These are phyloP conservation scores for Pleurostoma richardsiae DNA, from an alignment of 2,329 filamentous ascomycete species.

Conservation along the genomic window DNA sequence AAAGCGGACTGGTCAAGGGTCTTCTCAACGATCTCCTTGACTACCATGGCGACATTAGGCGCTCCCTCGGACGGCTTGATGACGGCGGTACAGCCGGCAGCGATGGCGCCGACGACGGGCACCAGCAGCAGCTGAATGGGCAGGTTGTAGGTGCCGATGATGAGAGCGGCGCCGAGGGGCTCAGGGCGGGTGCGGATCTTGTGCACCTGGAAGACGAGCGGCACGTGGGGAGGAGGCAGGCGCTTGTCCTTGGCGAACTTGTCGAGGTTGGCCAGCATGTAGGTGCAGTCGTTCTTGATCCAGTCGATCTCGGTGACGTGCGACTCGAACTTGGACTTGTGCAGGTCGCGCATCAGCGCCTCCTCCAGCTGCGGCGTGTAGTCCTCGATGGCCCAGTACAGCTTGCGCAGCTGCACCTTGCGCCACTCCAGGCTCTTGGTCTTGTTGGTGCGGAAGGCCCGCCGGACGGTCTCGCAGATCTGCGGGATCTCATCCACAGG, in stretches of 20 bases:
- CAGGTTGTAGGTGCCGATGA: conserved; percentile 94
- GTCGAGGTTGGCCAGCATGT: conserved; percentile 70
- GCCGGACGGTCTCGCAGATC: conserved; percentile 55
- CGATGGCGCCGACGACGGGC: conserved; percentile 83
- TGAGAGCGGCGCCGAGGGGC: conserved; percentile 74
- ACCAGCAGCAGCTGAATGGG: conserved; percentile 76
- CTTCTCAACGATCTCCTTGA: conserved; percentile 72
- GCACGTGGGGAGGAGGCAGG: conserved; percentile 55
- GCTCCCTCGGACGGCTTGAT: conserved; percentile 88
- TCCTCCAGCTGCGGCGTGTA: conserved; percentile 67
- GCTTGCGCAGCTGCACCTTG: conserved; percentile 79
- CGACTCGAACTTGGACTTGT: conserved; percentile 73
- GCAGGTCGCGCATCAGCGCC: conserved; percentile 72
- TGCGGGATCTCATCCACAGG: conserved; percentile 60
- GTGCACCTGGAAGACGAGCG: conserved; percentile 62
- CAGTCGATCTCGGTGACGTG: conserved; percentile 71
- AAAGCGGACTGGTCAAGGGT: conserved; percentile 75
- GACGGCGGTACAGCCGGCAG: conserved; percentile 83
- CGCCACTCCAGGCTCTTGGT: conserved; percentile 82
- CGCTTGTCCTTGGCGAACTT: conserved; percentile 81
- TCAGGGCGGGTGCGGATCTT: conserved; percentile 79
- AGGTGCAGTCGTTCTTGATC: conserved; percentile 76
- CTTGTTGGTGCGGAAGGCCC: conserved; percentile 71
- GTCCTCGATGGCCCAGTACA: conserved; percentile 91
- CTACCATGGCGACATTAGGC: conserved; percentile 68